Evolutionary conservation across 2,329 filamentous ascomycete species (phyloP).

Genomic region (Diaporthe capsici): DNA sequence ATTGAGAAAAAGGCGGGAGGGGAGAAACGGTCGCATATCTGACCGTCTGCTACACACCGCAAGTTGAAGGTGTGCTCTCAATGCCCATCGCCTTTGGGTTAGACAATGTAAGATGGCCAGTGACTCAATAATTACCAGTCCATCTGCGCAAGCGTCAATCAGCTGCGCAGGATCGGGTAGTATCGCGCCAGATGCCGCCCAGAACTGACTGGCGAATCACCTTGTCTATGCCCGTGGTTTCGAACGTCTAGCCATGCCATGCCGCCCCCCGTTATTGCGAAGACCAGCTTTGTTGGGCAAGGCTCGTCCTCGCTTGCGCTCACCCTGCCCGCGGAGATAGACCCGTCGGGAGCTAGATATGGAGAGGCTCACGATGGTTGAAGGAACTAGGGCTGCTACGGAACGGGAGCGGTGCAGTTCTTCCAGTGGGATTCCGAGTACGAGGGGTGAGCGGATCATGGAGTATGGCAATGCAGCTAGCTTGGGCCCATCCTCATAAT

Average conservation of each 20-base stretch:
- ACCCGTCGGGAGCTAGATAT: not conserved
- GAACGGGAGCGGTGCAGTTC: not conserved
- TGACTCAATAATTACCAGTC: slow-evolving; percentile 5
- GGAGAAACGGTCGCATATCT: not conserved
- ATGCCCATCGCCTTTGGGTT: not conserved
- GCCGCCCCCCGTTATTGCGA: not conserved
- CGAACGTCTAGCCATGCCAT: not conserved
- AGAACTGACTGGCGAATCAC: slow-evolving; percentile 3
- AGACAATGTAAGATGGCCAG: not conserved
- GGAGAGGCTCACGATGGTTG: slow-evolving; percentile 2
- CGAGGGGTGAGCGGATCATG: not conserved
- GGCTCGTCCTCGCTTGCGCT: not conserved
- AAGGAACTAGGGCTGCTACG: slow-evolving; percentile 15
- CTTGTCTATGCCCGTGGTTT: not conserved
- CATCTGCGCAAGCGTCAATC: slow-evolving; percentile 16
- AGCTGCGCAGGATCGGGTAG: slow-evolving; percentile 17
- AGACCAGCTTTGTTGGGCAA: not conserved
- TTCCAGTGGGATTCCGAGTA: not conserved
- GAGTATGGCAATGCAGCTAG: not conserved
- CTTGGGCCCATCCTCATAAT: not conserved
- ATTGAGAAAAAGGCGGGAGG: not conserved
- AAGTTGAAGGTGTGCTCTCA: not conserved
- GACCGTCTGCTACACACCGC: slow-evolving; percentile 10
- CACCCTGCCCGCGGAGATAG: not conserved
- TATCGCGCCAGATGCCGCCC: slow-evolving; percentile 18